These are phyloP conservation scores for Piper betle DNA, from an alignment of 164 flowering plant genomes.

Conservation along the genomic window DNA sequence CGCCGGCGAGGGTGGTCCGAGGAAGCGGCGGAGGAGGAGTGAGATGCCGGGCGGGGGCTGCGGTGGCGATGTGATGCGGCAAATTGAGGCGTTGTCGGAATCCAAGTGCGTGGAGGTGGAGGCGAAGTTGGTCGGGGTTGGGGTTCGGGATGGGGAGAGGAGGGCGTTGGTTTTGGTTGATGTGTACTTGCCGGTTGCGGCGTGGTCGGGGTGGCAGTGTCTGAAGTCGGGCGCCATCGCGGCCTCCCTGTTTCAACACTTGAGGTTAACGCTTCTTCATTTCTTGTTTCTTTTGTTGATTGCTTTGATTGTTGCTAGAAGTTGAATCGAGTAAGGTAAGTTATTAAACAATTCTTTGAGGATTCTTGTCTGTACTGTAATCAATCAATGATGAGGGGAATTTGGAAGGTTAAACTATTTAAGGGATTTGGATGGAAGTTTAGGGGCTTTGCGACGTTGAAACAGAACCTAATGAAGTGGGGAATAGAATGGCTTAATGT, in stretches of 20 bases:
- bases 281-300: neutral
- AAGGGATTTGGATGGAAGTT: too few species aligned
- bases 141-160: constrained; percentile 13
- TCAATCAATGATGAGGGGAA: too few species aligned
- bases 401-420: too few species aligned
- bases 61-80: constrained; percentile 48
- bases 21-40: constrained; percentile 25
- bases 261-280: constrained; percentile 36
- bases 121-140: constrained; percentile 33
- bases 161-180: constrained; percentile 65
- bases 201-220: constrained; percentile 87
- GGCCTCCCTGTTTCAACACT: constrained; percentile 56
- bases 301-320: too few species aligned
- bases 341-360: too few species aligned
- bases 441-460: too few species aligned
- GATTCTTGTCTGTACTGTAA: too few species aligned
- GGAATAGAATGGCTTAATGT: too few species aligned
- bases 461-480: too few species aligned
- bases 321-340: too few species aligned
- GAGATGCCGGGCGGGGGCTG: constrained; percentile 40
- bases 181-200: constrained; percentile 50
- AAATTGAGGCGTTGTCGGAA: constrained; percentile 32
- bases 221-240: constrained; percentile 41
- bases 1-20: neutral
- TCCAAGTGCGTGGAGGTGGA: constrained; percentile 44